These are phyloP conservation scores for Bipolaris victoriae DNA, from an alignment of 2,329 filamentous ascomycete genomes.

Conservation along the genomic window DNA sequence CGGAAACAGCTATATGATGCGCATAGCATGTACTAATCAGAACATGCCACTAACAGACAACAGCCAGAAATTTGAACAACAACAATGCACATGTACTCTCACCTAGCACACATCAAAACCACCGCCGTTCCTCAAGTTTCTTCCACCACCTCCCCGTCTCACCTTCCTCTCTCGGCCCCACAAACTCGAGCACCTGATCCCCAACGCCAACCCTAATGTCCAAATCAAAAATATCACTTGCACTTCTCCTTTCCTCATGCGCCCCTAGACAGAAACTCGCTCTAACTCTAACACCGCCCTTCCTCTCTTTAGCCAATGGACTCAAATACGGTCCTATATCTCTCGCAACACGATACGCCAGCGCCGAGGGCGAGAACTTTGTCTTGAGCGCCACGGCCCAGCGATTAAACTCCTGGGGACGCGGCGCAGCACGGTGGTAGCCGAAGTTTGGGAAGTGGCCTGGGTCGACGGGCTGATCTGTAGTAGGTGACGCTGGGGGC, in stretches of 20 bases:
- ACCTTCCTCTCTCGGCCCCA: slow-evolving; percentile 54
- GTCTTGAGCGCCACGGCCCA: slow-evolving; percentile 53
- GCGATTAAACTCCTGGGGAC: slow-evolving; percentile 40
- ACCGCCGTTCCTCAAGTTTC: slow-evolving; percentile 52
- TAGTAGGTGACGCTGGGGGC: slow-evolving; percentile 32
- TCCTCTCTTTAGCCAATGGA: slow-evolving; percentile 48
- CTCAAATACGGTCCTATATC: slow-evolving; percentile 52
- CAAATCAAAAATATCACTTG: slow-evolving; percentile 54
- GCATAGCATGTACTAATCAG: background rate
- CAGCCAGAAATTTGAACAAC: background rate
- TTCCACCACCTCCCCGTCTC: slow-evolving; percentile 50
- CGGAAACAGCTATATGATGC: background rate
- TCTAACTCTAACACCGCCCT: slow-evolving; percentile 52
- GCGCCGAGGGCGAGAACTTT: slow-evolving; percentile 48
- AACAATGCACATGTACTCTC: background rate
- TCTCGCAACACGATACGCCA: slow-evolving; percentile 50
- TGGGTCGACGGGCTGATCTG: slow-evolving; percentile 33
- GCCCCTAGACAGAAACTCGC: slow-evolving; percentile 55
- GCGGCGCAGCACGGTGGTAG: slow-evolving; percentile 17
- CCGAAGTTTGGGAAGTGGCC: slow-evolving; percentile 35
- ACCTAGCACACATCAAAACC: slow-evolving; percentile 47
- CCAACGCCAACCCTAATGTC: slow-evolving; percentile 51
- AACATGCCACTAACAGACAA: background rate
- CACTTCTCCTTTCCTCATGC: slow-evolving; percentile 27
- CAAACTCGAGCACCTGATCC: slow-evolving; percentile 50